Evolutionary conservation across 1,139 yeast genomes (phyloP).

Genomic region (Tardiomyces digboiensis): DNA sequence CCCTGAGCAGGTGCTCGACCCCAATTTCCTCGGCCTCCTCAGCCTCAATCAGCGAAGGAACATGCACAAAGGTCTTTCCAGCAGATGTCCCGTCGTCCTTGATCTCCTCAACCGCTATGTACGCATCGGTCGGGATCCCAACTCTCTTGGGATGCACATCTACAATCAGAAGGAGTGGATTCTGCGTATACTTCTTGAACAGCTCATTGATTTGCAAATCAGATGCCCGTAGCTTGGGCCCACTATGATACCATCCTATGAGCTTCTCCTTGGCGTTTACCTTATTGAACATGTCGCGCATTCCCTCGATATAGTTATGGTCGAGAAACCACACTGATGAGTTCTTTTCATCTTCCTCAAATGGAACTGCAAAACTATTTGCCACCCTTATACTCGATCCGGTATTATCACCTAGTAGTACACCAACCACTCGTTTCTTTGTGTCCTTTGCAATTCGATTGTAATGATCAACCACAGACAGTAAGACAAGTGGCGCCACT

Average conservation of each 20-base stretch:
- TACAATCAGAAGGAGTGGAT: constrained; percentile 82
- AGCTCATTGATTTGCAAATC: constrained; percentile 88
- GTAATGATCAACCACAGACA: constrained; percentile 94
- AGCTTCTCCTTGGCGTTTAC: constrained; percentile 94
- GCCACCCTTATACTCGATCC: constrained; percentile 34
- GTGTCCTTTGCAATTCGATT: constrained; percentile 67
- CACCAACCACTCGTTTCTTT: constrained; percentile 88
- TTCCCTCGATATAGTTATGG: constrained; percentile 90
- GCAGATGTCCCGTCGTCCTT: constrained; percentile 96
- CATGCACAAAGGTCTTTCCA: constrained; percentile 87
- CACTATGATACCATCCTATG: constrained; percentile 98
- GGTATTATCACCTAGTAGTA: constrained; percentile 69
- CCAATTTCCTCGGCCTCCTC: constrained; percentile 99
- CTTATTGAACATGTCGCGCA: constrained; percentile 97
- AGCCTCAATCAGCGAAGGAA: constrained; percentile 89
- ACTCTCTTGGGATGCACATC: constrained; percentile 78
- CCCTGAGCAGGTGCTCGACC: constrained; percentile 91
- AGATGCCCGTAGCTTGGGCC: constrained; percentile 82
- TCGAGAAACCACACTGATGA: constrained; percentile 97
- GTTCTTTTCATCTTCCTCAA: constrained; percentile 92
- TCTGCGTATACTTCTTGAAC: constrained; percentile 73
- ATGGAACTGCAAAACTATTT: constrained; percentile 59
- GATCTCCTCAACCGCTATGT: constrained; percentile 88
- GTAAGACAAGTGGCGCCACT: constrained; percentile 90
- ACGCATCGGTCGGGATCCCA: constrained; percentile 95